Conservation (phyloP, 1,284 basidiomycete genomes). For the Veloporphyrellus conicus region DNA sequence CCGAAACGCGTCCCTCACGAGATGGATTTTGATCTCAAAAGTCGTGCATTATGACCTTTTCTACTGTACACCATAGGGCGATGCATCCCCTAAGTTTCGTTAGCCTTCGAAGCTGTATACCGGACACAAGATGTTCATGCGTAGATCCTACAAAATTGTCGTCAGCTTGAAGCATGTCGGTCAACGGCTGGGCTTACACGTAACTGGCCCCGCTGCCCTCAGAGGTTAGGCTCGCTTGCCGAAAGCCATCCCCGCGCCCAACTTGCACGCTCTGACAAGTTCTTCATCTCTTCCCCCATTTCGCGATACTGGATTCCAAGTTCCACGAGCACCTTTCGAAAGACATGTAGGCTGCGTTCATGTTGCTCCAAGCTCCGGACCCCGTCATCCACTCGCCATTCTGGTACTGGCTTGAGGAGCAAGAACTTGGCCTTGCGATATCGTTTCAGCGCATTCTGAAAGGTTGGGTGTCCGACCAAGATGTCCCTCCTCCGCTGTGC, state of each 20-base stretch:
- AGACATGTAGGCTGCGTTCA: constrained; percentile 39
- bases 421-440: constrained; percentile 47
- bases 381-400: constrained; percentile 62
- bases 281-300: constrained; percentile 42
- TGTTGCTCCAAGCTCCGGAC: constrained; percentile 53
- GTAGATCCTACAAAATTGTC: neutral
- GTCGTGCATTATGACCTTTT: constrained; percentile 31
- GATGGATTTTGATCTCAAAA: constrained; percentile 22
- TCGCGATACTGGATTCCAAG: constrained; percentile 46
- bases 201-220: neutral
- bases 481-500: constrained; percentile 33
- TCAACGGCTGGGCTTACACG: neutral
- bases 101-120: neutral
- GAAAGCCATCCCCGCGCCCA: constrained; percentile 20
- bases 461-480: constrained; percentile 37
- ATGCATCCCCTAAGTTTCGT: neutral
- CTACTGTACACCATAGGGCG: constrained; percentile 12
- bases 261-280: constrained; percentile 32
- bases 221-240: constrained; percentile 10
- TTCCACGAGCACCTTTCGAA: constrained; percentile 38
- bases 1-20: constrained; percentile 2
- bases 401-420: constrained; percentile 50
- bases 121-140: neutral
- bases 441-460: constrained; percentile 39
- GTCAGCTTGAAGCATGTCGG: neutral